Conservation (phyloP, 2,329 filamentous ascomycete species). For the Berkeleyomyces rouxiae region DNA sequence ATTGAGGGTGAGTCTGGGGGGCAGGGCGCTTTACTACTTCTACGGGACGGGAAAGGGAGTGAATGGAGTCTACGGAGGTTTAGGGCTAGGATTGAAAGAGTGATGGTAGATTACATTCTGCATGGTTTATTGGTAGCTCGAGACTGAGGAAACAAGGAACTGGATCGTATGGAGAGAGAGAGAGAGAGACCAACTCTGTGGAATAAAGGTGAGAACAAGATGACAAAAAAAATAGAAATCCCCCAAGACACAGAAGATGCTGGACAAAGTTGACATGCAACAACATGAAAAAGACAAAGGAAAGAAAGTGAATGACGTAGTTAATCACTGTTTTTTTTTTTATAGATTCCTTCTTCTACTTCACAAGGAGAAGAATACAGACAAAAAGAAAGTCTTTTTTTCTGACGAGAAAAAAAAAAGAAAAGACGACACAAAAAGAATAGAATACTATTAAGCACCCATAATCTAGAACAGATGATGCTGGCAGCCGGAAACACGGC, state of each 20-base stretch:
- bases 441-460: background rate
- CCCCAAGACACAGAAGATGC: background rate
- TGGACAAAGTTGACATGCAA: too few species aligned
- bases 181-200: background rate
- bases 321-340: background rate
- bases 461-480: background rate
- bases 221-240: background rate
- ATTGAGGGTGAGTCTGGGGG: background rate
- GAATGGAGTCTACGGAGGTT: too few species aligned
- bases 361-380: background rate
- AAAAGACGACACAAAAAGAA: conserved; percentile 1
- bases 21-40: background rate
- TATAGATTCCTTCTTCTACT: background rate
- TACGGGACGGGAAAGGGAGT: background rate
- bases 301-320: background rate
- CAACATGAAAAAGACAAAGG: background rate
- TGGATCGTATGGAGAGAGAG: background rate
- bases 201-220: background rate
- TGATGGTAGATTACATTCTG: too few species aligned
- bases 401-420: conserved; percentile 2
- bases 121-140: too few species aligned
- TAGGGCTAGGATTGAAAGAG: background rate
- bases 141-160: background rate
- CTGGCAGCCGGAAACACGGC: background rate
- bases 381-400: background rate